Evolutionary conservation across 1,284 basidiomycete species (phyloP).

Genomic region (Malassezia dermatis): DNA sequence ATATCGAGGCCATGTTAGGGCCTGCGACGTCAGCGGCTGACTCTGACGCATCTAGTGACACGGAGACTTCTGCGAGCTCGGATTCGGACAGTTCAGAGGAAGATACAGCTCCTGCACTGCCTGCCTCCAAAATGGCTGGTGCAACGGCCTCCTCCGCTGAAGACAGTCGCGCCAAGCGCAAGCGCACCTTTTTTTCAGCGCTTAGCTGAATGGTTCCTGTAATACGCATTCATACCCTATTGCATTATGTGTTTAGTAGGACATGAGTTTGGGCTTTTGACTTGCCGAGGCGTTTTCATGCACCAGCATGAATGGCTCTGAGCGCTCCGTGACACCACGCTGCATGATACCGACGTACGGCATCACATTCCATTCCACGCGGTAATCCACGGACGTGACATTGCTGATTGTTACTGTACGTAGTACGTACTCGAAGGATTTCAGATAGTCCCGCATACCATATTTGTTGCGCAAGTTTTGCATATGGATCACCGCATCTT

Average conservation of each 20-base stretch:
- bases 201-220: constrained; percentile 1
- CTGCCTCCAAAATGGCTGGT: constrained; percentile 13
- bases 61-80: neutral
- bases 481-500: constrained; percentile 62
- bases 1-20: neutral
- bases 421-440: constrained; percentile 63
- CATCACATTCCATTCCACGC: constrained; percentile 79
- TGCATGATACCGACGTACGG: constrained; percentile 67
- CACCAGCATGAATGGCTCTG: neutral
- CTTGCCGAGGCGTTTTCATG: constrained; percentile 12
- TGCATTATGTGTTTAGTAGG: constrained; percentile 3
- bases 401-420: constrained; percentile 17
- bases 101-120: constrained; percentile 2
- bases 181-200: constrained; percentile 18
- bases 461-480: constrained; percentile 66
- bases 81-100: constrained; percentile 9
- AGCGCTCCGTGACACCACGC: constrained; percentile 12
- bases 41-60: neutral
- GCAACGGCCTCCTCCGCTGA: neutral
- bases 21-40: neutral
- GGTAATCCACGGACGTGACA: constrained; percentile 56
- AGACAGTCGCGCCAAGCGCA: constrained; percentile 12
- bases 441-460: constrained; percentile 64
- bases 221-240: constrained; percentile 4
- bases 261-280: neutral